Evolutionary conservation across 192 early-diverging fungal species (phyloP).

Genomic region (Coemansia sp.): DNA sequence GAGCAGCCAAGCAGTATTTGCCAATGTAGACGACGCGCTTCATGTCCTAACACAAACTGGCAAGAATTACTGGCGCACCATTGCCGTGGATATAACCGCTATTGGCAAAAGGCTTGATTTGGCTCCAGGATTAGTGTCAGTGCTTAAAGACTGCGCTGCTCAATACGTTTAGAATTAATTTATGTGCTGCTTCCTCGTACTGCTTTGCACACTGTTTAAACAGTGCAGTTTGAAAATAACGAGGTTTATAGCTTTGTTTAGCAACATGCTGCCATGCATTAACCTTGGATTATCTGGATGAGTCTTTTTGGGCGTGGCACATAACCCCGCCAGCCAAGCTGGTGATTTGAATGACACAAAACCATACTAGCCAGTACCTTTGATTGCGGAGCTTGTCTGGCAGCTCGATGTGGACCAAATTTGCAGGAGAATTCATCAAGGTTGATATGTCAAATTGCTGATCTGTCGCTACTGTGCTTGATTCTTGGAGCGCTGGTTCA

Average conservation of each 20-base stretch:
- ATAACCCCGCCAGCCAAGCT: neutral
- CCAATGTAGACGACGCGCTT: neutral
- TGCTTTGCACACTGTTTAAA: too few species aligned
- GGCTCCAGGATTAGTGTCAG: neutral
- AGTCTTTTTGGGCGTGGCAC: too few species aligned
- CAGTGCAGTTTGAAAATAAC: too few species aligned
- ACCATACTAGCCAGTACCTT: neutral
- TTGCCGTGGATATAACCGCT: slow-evolving; percentile 8
- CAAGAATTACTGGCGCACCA: neutral
- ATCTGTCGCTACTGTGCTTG: neutral
- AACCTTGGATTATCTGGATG: too few species aligned
- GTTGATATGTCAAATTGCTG: slow-evolving; percentile 48
- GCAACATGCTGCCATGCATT: too few species aligned
- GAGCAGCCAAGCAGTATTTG: slow-evolving; percentile 3
- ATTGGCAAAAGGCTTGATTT: neutral
- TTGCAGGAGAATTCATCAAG: neutral
- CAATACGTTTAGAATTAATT: neutral
- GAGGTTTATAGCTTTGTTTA: too few species aligned
- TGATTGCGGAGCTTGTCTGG: neutral
- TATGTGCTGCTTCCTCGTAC: too few species aligned
- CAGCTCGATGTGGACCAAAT: neutral
- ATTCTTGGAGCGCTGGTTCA: slow-evolving; percentile 21
- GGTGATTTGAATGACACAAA: neutral
- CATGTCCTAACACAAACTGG: slow-evolving; percentile 1
- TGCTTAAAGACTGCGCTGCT: neutral